A percentile compares a stretch with the other conserved stretches of the same genome.
These are phyloP conservation scores for Solanum rostratum DNA, from an alignment of 257 asterid species.

Conservation along the genomic window DNA sequence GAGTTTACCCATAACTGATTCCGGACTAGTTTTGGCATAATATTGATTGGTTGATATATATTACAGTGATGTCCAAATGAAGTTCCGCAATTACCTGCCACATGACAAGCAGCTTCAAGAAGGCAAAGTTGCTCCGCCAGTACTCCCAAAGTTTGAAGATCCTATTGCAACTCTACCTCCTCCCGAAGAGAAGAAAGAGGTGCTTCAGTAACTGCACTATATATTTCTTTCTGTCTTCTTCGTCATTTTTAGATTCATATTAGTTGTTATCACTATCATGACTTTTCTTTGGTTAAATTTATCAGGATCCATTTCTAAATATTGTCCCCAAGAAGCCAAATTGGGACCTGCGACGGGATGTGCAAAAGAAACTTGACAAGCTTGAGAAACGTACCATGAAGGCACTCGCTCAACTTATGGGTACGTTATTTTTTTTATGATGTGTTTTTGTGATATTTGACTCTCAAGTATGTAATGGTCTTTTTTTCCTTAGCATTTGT, in stretches of 20 bases:
- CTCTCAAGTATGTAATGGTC: not conserved
- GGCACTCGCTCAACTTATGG: constrained; percentile 60
- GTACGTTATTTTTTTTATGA: constrained; percentile 25
- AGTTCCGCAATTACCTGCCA: constrained; percentile 93
- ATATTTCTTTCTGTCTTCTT: not conserved
- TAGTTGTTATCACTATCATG: not conserved
- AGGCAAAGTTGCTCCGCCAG: constrained; percentile 86
- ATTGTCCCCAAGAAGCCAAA: constrained; percentile 97
- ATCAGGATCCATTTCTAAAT: constrained; percentile 82
- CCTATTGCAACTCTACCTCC: constrained; percentile 56
- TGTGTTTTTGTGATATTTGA: not conserved
- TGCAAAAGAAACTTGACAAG: constrained; percentile 87
- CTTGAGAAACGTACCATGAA: constrained; percentile 88
- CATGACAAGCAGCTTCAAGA: constrained; percentile 94
- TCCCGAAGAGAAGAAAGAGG: constrained; percentile 75
- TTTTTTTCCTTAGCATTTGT: not conserved
- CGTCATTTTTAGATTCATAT: not conserved
- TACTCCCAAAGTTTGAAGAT: constrained; percentile 79
- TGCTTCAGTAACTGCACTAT: constrained; percentile 3
- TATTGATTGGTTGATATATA: not conserved
- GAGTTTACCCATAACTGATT: not conserved
- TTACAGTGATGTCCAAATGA: constrained; percentile 58
- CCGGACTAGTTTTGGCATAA: not conserved
- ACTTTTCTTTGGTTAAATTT: not conserved
- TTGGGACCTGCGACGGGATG: constrained; percentile 95